Base-by-base conservation (phyloP, 2,329 filamentous ascomycete species). In the Drechslerella stenobrocha region DNA sequence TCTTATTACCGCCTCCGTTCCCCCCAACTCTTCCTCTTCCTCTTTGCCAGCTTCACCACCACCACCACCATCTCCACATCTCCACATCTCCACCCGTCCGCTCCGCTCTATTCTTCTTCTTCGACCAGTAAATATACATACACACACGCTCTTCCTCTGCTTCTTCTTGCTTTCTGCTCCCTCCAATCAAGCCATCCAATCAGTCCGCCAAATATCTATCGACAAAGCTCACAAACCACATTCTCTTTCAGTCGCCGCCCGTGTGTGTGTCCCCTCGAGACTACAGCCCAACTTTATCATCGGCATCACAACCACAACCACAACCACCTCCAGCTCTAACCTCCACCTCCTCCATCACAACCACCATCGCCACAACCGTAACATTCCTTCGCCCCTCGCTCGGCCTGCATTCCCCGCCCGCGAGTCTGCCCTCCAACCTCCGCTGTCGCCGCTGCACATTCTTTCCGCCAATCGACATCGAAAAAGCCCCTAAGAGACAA, bases 101-200 rank as follows among this genome's bases (percentile, higher is more conserved):
- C 32, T 52, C 73, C 74, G 75, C 30, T 28, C 22, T 75, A 75
- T 75, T 75, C 74, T 79, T 79, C 77, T 77, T 76, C 77, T 78
- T 77, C 79, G 76, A 74, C 77, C 70, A 72, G 71, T 75, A 72
- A 73, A 71, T 70, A 75, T 74, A 75, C 74, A 75, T 74, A 75
- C 74, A 30, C 28, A 5, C 28, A n/a, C n/a, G n/a, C n/a, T n/a
- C 11, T 30, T 30, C 28, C 5, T 5, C 28, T 30, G 28, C 28
- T 30, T 5, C 28, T 30, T 5, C 28, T 11, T 30, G 5, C 11
- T 74, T 74, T 74, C 70, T 20, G 18, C 8, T n/a, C 9, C 15
- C 8, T 42, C 22, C 37, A 72, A 72, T 73, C 67, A 72, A 61
- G 13, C 47, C 45, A 70, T 72, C 74, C 73, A 72, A 69, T 51